Evolutionary conservation across 306 rosid species (phyloP), one percentile per base, ranked within the genome.

Genomic region (Cercis canadensis): DNA sequence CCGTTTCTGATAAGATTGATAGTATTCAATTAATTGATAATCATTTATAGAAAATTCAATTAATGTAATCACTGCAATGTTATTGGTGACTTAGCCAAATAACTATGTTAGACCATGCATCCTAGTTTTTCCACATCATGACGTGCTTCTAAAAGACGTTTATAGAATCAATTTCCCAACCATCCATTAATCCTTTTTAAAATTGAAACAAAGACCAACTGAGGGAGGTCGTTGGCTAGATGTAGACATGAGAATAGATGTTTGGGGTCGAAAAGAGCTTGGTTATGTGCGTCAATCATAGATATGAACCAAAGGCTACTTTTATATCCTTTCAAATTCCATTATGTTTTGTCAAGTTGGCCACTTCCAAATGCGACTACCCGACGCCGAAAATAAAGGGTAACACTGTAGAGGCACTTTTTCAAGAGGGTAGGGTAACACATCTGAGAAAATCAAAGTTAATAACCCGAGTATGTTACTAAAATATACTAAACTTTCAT

Each of bases 301-400:
- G 64, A 80, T 49, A 67, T 64, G 53, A 62, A 59, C 44, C 36
- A 21, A 80, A 46, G 65, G 72, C 70, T 41, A 34, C 64, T 65
- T 79, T 72, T 64, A n/a, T n/a, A n/a, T 3, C n/a, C 51, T 41
- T 11, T 15, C 3, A 46, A 8, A 57, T 58, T 40, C 11, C 14
- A 33, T 40, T 65, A 21, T 16, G 58, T 36, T 52, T 4, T 17
- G 72, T 56, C 84, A 78, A 81, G 31, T 57, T 78, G 88, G 61
- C 82, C 80, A 72, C 78, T 66, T 70, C 51, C 72, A 75, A 75
- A 81, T 73, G 89, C 84, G 84, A 78, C 81, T 53, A 72, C 86
- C 78, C 84, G 89, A 78, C 82, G 78, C 73, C 57, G 89, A 64
- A 69, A 33, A 55, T 36, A 52, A 65, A 36, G 67, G 59, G 40